Evolutionary conservation across 2,329 filamentous ascomycete species (phyloP).

Genomic region (Fusarium domesticum): DNA sequence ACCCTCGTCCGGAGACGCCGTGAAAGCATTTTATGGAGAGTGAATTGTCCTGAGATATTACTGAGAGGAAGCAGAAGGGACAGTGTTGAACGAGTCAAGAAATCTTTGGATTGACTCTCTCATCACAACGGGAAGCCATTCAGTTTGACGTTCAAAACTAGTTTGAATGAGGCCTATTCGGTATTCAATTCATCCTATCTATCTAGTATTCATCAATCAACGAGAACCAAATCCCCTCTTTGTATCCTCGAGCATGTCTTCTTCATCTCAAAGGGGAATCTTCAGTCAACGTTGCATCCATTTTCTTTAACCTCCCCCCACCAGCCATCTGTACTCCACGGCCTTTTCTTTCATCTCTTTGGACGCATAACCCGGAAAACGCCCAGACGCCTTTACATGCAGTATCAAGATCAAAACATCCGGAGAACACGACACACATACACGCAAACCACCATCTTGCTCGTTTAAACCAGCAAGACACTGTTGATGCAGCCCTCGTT

Average conservation of each 20-base stretch:
- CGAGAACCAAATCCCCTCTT: neutral
- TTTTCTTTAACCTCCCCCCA: constrained; percentile 9
- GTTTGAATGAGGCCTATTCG: too few relatives aligned
- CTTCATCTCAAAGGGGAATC: constrained; percentile 28
- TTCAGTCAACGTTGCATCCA: constrained; percentile 29
- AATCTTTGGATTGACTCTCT: too few relatives aligned
- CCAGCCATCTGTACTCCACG: constrained; percentile 13
- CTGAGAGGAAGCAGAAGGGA: too few relatives aligned
- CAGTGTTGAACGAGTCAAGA: too few relatives aligned
- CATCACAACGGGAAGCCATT: too few relatives aligned
- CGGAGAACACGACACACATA: constrained; percentile 15
- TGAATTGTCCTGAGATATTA: too few relatives aligned
- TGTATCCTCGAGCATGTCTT: constrained; percentile 23
- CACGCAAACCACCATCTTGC: constrained; percentile 6
- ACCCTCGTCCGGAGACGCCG: neutral
- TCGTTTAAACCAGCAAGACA: constrained; percentile 25
- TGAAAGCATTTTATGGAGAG: neutral
- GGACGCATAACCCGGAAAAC: constrained; percentile 22
- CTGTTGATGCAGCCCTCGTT: constrained; percentile 39
- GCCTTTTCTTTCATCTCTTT: constrained; percentile 13
- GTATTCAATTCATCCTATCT: neutral
- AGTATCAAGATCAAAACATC: constrained; percentile 20
- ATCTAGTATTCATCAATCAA: neutral
- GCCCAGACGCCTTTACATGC: constrained; percentile 30
- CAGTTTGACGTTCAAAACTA: too few relatives aligned